phyloP scores from a whole-genome alignment of 225 moss, liverwort and hornwort genomes.

The Anthoceros angustus region DNA sequence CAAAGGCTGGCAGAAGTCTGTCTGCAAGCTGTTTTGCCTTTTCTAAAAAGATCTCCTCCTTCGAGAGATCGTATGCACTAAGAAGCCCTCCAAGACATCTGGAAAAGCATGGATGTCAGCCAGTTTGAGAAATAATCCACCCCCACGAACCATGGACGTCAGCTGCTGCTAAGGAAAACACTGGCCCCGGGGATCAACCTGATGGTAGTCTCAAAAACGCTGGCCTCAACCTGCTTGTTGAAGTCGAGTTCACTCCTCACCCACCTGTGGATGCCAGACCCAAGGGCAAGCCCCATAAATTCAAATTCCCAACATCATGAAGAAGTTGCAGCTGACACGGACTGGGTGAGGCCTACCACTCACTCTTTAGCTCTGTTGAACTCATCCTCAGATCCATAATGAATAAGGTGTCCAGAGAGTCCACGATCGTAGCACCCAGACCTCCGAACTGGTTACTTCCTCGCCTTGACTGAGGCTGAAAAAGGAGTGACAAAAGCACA shows the following conservation, averaged over 20 bases:
- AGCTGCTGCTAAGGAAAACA: neutral
- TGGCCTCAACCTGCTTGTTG: slow-evolving; percentile 58
- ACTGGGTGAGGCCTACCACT: slow-evolving; percentile 11
- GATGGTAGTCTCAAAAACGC: slow-evolving; percentile 98
- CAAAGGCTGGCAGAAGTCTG: slow-evolving; percentile 80
- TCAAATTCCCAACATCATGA: neutral
- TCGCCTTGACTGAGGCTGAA: slow-evolving; percentile 46
- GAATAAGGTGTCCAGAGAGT: slow-evolving; percentile 78
- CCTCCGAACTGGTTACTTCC: slow-evolving; percentile 77
- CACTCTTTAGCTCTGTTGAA: slow-evolving; percentile 78
- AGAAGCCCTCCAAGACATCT: slow-evolving; percentile 86
- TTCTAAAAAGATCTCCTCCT: slow-evolving; percentile 52
- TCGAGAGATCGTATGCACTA: slow-evolving; percentile 80
- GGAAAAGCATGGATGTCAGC: neutral
- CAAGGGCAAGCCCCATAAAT: neutral
- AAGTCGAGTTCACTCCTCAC: slow-evolving; percentile 64
- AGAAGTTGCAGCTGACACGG: neutral
- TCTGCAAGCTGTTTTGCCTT: slow-evolving; percentile 89
- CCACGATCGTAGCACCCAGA: slow-evolving; percentile 81
- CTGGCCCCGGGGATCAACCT: slow-evolving; percentile 17
- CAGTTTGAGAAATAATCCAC: neutral
- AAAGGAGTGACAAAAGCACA: neutral
- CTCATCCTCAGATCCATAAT: slow-evolving; percentile 81
- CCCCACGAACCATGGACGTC: neutral
- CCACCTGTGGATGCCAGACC: slow-evolving; percentile 35